Evolutionary conservation across 2,329 filamentous ascomycete species (phyloP).

Genomic region (Alternaria arbusti): DNA sequence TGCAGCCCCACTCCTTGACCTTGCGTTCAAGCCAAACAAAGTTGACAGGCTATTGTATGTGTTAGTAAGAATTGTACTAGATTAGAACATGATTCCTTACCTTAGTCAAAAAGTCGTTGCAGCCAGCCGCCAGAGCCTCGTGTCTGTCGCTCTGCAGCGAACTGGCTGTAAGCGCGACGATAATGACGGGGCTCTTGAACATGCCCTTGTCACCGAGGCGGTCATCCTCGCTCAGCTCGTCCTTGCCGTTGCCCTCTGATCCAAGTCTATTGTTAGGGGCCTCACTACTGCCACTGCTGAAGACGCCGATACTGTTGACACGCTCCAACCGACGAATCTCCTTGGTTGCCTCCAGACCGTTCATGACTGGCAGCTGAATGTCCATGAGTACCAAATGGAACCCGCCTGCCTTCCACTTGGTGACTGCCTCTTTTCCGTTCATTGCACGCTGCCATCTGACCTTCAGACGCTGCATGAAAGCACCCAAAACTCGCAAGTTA

Average conservation of each 20-base stretch:
- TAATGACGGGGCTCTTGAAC: slow-evolving; percentile 97
- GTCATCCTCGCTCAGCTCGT: slow-evolving; percentile 65
- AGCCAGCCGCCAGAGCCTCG: slow-evolving; percentile 91
- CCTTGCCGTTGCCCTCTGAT: slow-evolving; percentile 48
- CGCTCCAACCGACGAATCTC: slow-evolving; percentile 91
- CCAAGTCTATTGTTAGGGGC: slow-evolving; percentile 40
- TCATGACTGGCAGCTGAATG: slow-evolving; percentile 97
- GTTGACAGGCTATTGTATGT: slow-evolving; percentile 76
- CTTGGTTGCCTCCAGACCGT: slow-evolving; percentile 89
- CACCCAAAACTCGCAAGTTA: slow-evolving; percentile 90
- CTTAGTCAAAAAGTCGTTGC: slow-evolving; percentile 98
- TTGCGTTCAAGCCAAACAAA: slow-evolving; percentile 98
- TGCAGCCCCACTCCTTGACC: slow-evolving; percentile 99
- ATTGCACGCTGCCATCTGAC: slow-evolving; percentile 97
- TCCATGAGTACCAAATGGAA: slow-evolving; percentile 99
- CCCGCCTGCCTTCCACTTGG: slow-evolving; percentile 89
- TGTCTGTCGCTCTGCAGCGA: slow-evolving; percentile 94
- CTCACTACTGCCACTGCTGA: slow-evolving; percentile 63
- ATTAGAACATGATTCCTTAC: slow-evolving; percentile 57
- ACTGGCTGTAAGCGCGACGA: slow-evolving; percentile 93
- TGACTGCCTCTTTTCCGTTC: slow-evolving; percentile 91
- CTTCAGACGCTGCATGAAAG: slow-evolving; percentile 93
- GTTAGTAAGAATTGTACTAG: slow-evolving; percentile 34
- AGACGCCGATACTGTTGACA: slow-evolving; percentile 91
- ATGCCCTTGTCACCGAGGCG: slow-evolving; percentile 68